Evolutionary conservation across 192 early-diverging fungal species (phyloP).

Genomic region (Backusella luteola): DNA sequence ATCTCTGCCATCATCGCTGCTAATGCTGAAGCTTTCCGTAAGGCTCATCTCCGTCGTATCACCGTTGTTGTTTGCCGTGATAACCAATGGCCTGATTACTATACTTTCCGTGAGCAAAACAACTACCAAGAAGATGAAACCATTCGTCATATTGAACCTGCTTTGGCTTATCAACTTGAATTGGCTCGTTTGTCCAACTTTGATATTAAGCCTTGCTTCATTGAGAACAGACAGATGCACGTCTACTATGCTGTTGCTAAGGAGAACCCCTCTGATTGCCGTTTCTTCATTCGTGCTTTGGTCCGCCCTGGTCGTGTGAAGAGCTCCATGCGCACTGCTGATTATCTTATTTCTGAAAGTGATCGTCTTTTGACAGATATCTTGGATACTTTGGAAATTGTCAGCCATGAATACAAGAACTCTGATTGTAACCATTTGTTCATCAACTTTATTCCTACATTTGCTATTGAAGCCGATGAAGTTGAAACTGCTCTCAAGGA

Average conservation of each 20-base stretch:
- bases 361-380: constrained; percentile 92
- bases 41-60: constrained; percentile 79
- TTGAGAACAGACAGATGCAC: constrained; percentile 92
- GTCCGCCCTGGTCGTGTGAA: constrained; percentile 88
- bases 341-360: constrained; percentile 95
- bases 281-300: constrained; percentile 97
- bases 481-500: constrained; percentile 84
- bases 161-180: constrained; percentile 97
- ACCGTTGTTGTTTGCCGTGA: constrained; percentile 86
- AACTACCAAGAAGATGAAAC: constrained; percentile 89
- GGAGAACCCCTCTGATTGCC: constrained; percentile 89
- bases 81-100: constrained; percentile 87
- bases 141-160: constrained; percentile 98
- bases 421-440: constrained; percentile 99
- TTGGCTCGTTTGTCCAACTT: constrained; percentile 90
- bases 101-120: constrained; percentile 90
- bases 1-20: constrained; percentile 63
- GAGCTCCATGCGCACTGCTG: constrained; percentile 80
- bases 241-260: constrained; percentile 95
- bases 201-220: constrained; percentile 94
- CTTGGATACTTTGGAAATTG: constrained; percentile 92
- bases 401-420: constrained; percentile 87
- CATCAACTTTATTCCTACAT: constrained; percentile 97
- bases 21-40: constrained; percentile 63
- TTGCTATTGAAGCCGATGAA: constrained; percentile 81